Evolutionary conservation across 108 stramenopile genomes (phyloP).

Genomic region (Discostella stelligeroides): DNA sequence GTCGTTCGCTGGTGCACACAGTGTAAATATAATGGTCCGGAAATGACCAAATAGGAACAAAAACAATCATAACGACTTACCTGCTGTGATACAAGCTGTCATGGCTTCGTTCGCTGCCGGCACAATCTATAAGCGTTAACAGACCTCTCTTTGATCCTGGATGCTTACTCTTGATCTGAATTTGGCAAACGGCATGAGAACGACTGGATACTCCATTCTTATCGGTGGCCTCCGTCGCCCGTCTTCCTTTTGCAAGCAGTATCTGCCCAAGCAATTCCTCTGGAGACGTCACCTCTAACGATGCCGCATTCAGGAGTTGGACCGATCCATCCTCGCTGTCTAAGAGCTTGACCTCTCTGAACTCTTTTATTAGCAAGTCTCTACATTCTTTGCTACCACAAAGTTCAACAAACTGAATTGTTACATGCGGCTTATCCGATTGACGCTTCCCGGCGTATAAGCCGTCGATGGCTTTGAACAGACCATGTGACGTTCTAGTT

Average conservation of each 20-base stretch:
- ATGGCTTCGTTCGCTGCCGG: slow-evolving; percentile 76
- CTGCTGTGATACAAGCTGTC: slow-evolving; percentile 59
- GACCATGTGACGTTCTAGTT: slow-evolving; percentile 29
- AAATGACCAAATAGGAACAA: not conserved
- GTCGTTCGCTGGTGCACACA: slow-evolving; percentile 49
- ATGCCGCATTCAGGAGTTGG: slow-evolving; percentile 35
- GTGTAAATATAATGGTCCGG: not conserved
- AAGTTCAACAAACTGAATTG: slow-evolving; percentile 59
- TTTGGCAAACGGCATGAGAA: slow-evolving; percentile 57
- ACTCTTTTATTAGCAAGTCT: slow-evolving; percentile 46
- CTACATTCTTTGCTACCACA: slow-evolving; percentile 52
- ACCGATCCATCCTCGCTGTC: slow-evolving; percentile 53
- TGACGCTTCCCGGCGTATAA: slow-evolving; percentile 5
- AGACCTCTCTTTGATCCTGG: slow-evolving; percentile 38
- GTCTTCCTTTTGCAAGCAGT: slow-evolving; percentile 41
- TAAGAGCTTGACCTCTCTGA: slow-evolving; percentile 44
- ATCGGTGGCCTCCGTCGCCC: slow-evolving; percentile 65
- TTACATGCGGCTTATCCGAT: slow-evolving; percentile 9
- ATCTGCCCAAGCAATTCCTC: slow-evolving; percentile 45
- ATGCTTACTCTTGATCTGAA: slow-evolving; percentile 34
- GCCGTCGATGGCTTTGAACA: slow-evolving; percentile 37
- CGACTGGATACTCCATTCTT: slow-evolving; percentile 56
- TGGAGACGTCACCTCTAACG: slow-evolving; percentile 32
- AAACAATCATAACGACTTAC: not conserved
- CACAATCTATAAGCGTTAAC: slow-evolving; percentile 75